These are phyloP conservation scores for Prunus yedoensis DNA, from an alignment of 331 rosid genomes.

Conservation along the genomic window DNA sequence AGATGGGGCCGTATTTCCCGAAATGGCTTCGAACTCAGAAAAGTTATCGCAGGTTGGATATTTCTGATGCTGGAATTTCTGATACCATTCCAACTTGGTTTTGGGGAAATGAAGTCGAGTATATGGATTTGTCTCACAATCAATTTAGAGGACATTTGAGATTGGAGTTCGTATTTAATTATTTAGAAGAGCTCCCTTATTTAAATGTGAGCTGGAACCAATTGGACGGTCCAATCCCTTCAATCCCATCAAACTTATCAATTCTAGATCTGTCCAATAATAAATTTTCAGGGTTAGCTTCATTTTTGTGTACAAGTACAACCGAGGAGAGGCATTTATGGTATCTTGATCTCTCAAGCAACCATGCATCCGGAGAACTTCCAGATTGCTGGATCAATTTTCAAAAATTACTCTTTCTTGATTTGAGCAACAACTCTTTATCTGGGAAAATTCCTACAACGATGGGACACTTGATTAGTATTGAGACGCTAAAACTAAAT, in stretches of 20 bases:
- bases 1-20: conserved; percentile 9
- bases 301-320: background rate
- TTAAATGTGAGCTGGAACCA: background rate
- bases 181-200: no score
- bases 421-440: background rate
- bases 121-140: background rate
- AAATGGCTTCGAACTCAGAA: conserved; percentile 13
- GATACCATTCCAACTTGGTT: conserved; percentile 9
- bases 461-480: no score
- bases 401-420: background rate
- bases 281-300: background rate
- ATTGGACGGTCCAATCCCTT: conserved; percentile 12
- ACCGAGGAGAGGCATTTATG: background rate
- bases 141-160: background rate
- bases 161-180: background rate
- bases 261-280: background rate
- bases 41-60: background rate
- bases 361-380: conserved; percentile 12
- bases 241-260: no score
- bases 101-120: background rate
- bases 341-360: background rate
- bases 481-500: no score
- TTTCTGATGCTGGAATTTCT: conserved; percentile 9
- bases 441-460: no score
- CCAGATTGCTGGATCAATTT: conserved; percentile 26